Base-by-base conservation (phyloP, 2,329 filamentous ascomycete genomes). In the Bipolaris cookei region DNA sequence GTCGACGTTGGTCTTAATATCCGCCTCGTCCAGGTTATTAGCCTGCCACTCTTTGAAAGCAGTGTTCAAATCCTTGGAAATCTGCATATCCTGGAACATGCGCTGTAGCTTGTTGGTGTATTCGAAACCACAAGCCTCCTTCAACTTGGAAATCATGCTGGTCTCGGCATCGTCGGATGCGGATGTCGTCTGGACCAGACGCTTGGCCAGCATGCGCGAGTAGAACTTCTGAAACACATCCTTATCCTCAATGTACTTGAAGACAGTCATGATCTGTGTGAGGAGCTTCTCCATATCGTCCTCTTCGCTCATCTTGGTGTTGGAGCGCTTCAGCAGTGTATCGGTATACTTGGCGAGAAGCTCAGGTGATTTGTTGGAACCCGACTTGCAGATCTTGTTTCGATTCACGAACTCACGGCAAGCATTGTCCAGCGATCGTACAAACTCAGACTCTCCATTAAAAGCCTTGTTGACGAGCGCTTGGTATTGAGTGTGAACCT, bases 211-310 rank as follows among this genome's bases (percentile, higher is more conserved):
- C 89, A 97, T 97, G 62, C 93, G 90, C 1, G 94, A 96, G 80
- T 99, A 99, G 79, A 97, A 99, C 78, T 98, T 99, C 78, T 98
- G 95, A 84, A 99, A 99, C 4, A 99, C 96, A 72, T 99, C 95
- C 83, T 99, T 99, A 79, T 99, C 96, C 76, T 99, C 95, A 63
- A 99, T 98, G 78, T 99, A 99, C 81, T 98, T 98, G 86, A 99
- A 99, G 53, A 99, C 92, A 1, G 94, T 97, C 95, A 99, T 99
- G 70, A 99, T 95, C 76, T 97, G 91, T 18, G 87, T 88, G 28
- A 98, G 82, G 30, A 92, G 90, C 65, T 90, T 89, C 79, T 99
- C 95, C 69, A 98, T 84, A 72, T 99, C 94, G 30, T 91, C 90
- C 73, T 99, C 95, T 73, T 98, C 95, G 13, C 92, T 91, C 68